Base-by-base conservation (phyloP, 2,329 filamentous ascomycete species). In the Aureobasidium sp. region DNA sequence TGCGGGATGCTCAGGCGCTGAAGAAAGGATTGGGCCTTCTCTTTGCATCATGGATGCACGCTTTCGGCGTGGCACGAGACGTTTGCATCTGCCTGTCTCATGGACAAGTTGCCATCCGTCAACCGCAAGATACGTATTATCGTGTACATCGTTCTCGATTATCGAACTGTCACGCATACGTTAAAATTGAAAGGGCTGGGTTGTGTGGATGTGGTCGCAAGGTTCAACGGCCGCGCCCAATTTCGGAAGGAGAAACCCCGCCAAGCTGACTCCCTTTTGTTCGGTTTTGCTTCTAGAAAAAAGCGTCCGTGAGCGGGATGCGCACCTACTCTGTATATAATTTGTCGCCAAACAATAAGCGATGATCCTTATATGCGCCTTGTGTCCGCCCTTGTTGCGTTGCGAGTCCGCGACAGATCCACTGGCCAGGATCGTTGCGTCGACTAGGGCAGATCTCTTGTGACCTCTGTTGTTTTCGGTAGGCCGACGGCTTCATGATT, bases 61-160 rank as follows among this genome's bases (percentile, higher is more conserved):
- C 57, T 60, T 60, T 60, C 57, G 57, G 57, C 57, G 36, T 39
- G 45, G 44, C 31, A 39, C 45, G 45, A 49, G 57, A 60, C 57
- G 60, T 53, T 62, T 62, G 60, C 60, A 62, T 41, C 60, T 48
- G 60, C 49, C 49, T 56, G 60, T 62, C 60, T 62, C 60, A 56
- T 42, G 48, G 49, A 29, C 34, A 51, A 34, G 17, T 41, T 34
- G 22, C 47, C 27, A 60, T 51, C 57, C 45, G 57, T 22, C 57
- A 39, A 25, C 57, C 45, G 39, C 27, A 34, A 49, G 29, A 48
- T 44, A 57, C 39, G n/a, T 45, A 25, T 8, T 44, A 57, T 45
- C 42, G 22, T 47, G 55, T 58, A 48, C 29, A 58, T 58, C 55
- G 55, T 49, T 60, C 45, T 60, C 36, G 57, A 51, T 60, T 51